phyloP scores from a whole-genome alignment of 768 basidiomycete genomes.

The Mycena filopes region DNA sequence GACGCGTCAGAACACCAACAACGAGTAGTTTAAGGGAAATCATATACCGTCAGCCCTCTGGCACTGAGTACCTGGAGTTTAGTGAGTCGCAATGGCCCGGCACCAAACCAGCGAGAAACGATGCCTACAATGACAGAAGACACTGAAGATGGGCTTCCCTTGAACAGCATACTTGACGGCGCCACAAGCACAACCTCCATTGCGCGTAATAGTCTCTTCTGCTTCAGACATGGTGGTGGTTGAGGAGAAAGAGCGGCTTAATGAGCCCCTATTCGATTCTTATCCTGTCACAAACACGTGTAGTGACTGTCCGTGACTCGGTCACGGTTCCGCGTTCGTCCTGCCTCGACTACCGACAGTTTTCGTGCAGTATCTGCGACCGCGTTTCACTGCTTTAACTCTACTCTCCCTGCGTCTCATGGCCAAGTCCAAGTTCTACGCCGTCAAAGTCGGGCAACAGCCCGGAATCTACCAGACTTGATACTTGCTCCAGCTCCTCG shows the following conservation, averaged over 20 bases:
- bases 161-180: slow-evolving; percentile 10
- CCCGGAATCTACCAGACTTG: slow-evolving; percentile 53
- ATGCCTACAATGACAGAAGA: slow-evolving; percentile 32
- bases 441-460: slow-evolving; percentile 45
- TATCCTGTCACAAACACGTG: not conserved
- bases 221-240: slow-evolving; percentile 5
- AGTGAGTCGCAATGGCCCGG: not conserved
- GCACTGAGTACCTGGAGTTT: slow-evolving; percentile 18
- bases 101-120: not conserved
- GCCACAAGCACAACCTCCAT: slow-evolving; percentile 32
- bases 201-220: slow-evolving; percentile 9
- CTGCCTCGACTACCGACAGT: not conserved
- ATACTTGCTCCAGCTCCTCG: slow-evolving; percentile 32
- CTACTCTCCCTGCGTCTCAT: not conserved
- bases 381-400: not conserved
- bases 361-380: not conserved
- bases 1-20: not conserved
- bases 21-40: not conserved
- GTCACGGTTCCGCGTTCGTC: no score
- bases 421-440: slow-evolving; percentile 8
- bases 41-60: slow-evolving; percentile 26
- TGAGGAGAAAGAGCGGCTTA: not conserved
- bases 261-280: not conserved
- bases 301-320: no score
- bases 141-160: slow-evolving; percentile 31